These are phyloP conservation scores for Arabidopsis thaliana DNA, from an alignment of 345 rosid genomes.

Conservation along the genomic window DNA sequence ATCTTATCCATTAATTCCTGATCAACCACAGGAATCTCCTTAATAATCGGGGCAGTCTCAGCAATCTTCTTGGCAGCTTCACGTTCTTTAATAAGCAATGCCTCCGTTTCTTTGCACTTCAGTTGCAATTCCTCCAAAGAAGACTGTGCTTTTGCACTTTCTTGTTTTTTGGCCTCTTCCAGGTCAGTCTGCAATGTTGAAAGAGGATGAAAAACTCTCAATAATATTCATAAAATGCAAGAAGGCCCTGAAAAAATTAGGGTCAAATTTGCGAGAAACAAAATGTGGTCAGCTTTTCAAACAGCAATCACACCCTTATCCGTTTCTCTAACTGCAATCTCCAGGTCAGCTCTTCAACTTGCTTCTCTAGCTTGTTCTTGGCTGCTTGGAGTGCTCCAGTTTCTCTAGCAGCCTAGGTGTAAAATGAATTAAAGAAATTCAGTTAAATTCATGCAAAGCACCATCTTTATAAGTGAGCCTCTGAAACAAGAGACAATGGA, in stretches of 20 bases:
- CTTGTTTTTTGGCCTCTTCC: constrained; percentile 95
- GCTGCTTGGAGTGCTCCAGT: constrained; percentile 99
- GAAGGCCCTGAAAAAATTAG: background rate
- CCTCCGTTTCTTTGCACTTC: constrained; percentile 84
- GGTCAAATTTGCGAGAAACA: background rate
- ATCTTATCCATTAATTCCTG: constrained; percentile 74
- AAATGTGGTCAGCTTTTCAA: constrained; percentile 25
- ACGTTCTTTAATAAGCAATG: constrained; percentile 69
- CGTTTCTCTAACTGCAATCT: constrained; percentile 97
- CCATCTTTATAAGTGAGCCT: background rate
- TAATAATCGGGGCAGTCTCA: constrained; percentile 75
- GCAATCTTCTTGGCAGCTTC: constrained; percentile 75
- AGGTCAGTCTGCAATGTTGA: constrained; percentile 70
- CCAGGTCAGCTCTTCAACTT: constrained; percentile 99
- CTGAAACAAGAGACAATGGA: constrained; percentile 12
- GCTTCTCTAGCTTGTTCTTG: constrained; percentile 96
- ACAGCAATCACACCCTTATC: constrained; percentile 70
- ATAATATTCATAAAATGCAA: constrained; percentile 15
- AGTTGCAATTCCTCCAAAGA: constrained; percentile 79
- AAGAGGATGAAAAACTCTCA: constrained; percentile 18
- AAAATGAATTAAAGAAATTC: constrained; percentile 19
- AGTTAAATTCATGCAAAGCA: constrained; percentile 4
- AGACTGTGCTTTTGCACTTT: constrained; percentile 85
- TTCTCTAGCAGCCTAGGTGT: constrained; percentile 91
- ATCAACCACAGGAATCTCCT: constrained; percentile 88